phyloP scores from a whole-genome alignment of 2,329 filamentous ascomycete species.

The Pyrenophora graminea region DNA sequence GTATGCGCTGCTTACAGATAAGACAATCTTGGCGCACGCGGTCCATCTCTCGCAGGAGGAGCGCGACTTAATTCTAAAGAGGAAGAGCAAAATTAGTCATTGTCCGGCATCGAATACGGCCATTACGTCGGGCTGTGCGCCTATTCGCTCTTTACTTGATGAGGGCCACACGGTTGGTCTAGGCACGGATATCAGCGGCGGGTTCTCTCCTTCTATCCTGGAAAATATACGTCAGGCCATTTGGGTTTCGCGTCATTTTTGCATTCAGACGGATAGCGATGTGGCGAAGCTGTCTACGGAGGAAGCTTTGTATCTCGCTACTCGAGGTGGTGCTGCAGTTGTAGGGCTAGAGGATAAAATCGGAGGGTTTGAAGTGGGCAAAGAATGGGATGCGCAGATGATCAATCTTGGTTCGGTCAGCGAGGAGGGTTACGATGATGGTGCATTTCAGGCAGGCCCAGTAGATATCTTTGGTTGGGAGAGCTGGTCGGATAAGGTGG shows the following conservation, averaged over 20 bases:
- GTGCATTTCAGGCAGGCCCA: constrained; percentile 59
- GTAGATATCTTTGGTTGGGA: constrained; percentile 94
- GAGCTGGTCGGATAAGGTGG: constrained; percentile 80
- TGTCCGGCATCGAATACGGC: constrained; percentile 87
- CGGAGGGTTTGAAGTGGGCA: constrained; percentile 82
- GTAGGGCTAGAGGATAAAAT: constrained; percentile 73
- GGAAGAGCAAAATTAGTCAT: constrained; percentile 73
- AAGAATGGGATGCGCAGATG: constrained; percentile 89
- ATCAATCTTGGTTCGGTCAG: constrained; percentile 62
- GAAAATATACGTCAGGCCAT: constrained; percentile 82
- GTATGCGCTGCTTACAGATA: constrained; percentile 67
- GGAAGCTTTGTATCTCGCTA: constrained; percentile 85
- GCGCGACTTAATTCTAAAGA: constrained; percentile 63
- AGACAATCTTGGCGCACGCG: constrained; percentile 84
- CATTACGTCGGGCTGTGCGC: constrained; percentile 77
- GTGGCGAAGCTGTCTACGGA: constrained; percentile 75
- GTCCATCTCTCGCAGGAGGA: constrained; percentile 75
- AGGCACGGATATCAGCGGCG: constrained; percentile 89
- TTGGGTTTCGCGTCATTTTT: constrained; percentile 74
- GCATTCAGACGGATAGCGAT: constrained; percentile 53
- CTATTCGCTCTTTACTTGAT: constrained; percentile 74
- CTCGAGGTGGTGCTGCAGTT: constrained; percentile 81
- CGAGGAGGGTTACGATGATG: constrained; percentile 35
- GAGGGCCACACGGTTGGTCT: constrained; percentile 78
- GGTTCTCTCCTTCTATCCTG: constrained; percentile 79